phyloP scores from a whole-genome alignment of 1,284 basidiomycete species.

The Ganoderma lucidum region DNA sequence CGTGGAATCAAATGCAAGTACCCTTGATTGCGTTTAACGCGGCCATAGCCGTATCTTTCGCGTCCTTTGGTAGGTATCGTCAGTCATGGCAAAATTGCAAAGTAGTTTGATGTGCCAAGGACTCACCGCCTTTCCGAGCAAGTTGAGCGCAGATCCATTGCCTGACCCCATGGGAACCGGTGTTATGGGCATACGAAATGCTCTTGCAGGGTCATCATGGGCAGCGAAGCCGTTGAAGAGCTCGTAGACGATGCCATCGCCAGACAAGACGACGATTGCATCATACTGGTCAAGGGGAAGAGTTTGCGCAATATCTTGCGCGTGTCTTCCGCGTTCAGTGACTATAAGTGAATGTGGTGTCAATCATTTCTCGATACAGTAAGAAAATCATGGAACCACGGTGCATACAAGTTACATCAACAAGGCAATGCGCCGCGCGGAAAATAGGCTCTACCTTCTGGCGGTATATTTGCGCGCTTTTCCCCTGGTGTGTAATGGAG shows the following conservation, averaged over 20 bases:
- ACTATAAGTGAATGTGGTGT: constrained; percentile 50
- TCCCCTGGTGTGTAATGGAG: constrained; percentile 59
- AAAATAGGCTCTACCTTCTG: constrained; percentile 83
- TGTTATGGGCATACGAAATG: constrained; percentile 80
- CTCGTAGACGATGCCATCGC: constrained; percentile 92
- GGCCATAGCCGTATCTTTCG: constrained; percentile 78
- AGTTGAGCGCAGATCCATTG: constrained; percentile 82
- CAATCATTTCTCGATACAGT: not conserved
- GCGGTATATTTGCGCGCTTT: constrained; percentile 68
- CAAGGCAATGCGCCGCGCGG: constrained; percentile 74
- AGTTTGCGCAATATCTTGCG: constrained; percentile 70
- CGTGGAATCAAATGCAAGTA: constrained; percentile 33
- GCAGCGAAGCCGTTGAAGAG: constrained; percentile 91
- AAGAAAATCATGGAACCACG: constrained; percentile 15
- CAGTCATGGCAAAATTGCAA: constrained; percentile 6
- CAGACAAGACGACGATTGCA: constrained; percentile 85
- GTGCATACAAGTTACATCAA: constrained; percentile 69
- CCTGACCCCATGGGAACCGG: constrained; percentile 92
- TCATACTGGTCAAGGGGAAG: constrained; percentile 73
- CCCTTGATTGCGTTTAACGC: constrained; percentile 92
- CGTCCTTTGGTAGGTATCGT: constrained; percentile 54
- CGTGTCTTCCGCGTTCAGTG: constrained; percentile 80
- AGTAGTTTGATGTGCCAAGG: not conserved
- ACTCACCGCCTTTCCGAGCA: constrained; percentile 71
- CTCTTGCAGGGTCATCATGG: constrained; percentile 72